A percentile compares a stretch with the other conserved stretches of the same genome.
Conservation (phyloP, 108 stramenopile species). For the Cyclotella choctawhatcheeana region DNA sequence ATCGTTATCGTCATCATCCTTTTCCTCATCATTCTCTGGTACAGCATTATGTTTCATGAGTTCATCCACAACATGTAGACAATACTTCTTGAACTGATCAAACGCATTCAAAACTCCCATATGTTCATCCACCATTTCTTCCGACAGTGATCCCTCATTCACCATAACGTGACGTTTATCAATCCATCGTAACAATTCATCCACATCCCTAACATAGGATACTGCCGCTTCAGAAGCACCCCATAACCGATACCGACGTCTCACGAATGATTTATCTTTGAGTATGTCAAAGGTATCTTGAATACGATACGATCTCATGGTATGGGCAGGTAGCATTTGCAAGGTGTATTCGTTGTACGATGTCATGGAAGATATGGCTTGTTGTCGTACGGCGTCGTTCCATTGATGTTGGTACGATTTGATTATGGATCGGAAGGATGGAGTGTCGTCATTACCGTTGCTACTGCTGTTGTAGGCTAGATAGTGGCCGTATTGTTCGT, state of each 20-base stretch:
- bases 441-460: too few species aligned
- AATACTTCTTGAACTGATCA: conserved; percentile 43
- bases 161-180: conserved; percentile 19
- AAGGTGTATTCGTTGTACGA: conserved; percentile 40
- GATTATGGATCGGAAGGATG: conserved; percentile 24
- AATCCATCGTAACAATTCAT: conserved; percentile 50
- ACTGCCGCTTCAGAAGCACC: conserved; percentile 44
- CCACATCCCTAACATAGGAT: conserved; percentile 48
- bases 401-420: conserved; percentile 32
- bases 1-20: conserved; percentile 35
- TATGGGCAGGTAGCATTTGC: conserved; percentile 50
- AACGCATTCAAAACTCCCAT: conserved; percentile 40
- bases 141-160: too few species aligned
- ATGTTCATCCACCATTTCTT: conserved; percentile 49
- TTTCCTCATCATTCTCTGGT: too few species aligned
- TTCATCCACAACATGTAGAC: conserved; percentile 35
- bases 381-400: conserved; percentile 42
- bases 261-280: conserved; percentile 54
- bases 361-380: conserved; percentile 19
- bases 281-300: conserved; percentile 50
- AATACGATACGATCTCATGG: conserved; percentile 42
- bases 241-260: conserved; percentile 32
- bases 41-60: conserved; percentile 30
- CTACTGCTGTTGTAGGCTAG: conserved; percentile 27
- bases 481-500: conserved; percentile 58